phyloP scores from a whole-genome alignment of 176 grass and related monocot species.

The Cenchrus purpureus region DNA sequence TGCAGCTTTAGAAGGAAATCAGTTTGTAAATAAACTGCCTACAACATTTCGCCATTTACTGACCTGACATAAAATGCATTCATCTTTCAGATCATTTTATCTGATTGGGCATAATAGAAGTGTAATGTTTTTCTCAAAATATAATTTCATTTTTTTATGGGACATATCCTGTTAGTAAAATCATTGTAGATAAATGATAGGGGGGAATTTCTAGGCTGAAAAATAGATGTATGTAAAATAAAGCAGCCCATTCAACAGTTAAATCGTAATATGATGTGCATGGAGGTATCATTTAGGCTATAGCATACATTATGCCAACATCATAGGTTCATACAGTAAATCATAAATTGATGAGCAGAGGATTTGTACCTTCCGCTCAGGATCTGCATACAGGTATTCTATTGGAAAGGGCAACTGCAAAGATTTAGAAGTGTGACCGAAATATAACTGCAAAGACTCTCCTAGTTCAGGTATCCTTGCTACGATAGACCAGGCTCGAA shows the following conservation, averaged over 20 bases:
- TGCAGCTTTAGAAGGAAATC: background rate
- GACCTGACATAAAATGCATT: background rate
- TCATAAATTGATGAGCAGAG: background rate
- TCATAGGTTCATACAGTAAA: constrained; percentile 10
- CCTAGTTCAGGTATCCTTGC: background rate
- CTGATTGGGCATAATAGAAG: background rate
- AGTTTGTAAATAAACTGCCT: constrained; percentile 14
- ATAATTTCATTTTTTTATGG: background rate
- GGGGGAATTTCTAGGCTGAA: background rate
- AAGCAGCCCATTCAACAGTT: background rate
- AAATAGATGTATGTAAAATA: background rate
- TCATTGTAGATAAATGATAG: background rate
- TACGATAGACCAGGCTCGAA: background rate
- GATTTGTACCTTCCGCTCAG: constrained; percentile 70
- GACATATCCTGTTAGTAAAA: background rate
- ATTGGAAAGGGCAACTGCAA: constrained; percentile 77
- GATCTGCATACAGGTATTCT: constrained; percentile 88
- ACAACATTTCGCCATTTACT: background rate
- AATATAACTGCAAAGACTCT: background rate
- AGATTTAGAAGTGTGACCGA: background rate
- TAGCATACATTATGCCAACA: constrained; percentile 7
- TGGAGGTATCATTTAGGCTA: background rate
- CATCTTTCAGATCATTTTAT: constrained; percentile 6
- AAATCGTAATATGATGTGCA: background rate
- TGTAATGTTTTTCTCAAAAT: background rate